phyloP scores from a whole-genome alignment of 495 filamentous ascomycete species.

The Penicillium lagena region DNA sequence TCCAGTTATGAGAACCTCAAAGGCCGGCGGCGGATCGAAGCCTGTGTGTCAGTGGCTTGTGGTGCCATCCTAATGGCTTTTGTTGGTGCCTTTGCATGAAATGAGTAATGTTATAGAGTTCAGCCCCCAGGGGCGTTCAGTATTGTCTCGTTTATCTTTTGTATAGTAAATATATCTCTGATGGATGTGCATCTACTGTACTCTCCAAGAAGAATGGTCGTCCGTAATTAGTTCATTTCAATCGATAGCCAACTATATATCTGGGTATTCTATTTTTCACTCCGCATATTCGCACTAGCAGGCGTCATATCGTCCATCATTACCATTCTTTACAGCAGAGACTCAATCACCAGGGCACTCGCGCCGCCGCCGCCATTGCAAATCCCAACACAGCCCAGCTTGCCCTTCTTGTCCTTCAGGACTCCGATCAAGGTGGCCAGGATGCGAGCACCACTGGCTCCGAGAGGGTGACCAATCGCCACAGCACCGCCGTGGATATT shows the following conservation, averaged over 20 bases:
- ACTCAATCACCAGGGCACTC: constrained; percentile 82
- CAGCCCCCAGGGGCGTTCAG: too few relatives aligned
- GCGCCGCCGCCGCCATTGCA: constrained; percentile 98
- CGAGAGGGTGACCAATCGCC: constrained; percentile 90
- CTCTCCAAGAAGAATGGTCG: too few relatives aligned
- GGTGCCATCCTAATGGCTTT: constrained; percentile 80
- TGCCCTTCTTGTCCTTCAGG: constrained; percentile 80
- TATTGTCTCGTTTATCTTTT: too few relatives aligned
- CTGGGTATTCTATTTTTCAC: too few relatives aligned
- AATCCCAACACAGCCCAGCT: constrained; percentile 90
- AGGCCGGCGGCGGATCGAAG: constrained; percentile 64
- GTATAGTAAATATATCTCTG: too few relatives aligned
- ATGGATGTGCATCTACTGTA: too few relatives aligned
- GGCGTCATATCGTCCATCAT: constrained; percentile 13
- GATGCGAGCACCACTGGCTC: constrained; percentile 88
- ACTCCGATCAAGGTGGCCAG: constrained; percentile 87
- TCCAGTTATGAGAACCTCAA: constrained; percentile 71
- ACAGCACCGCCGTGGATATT: constrained; percentile 95
- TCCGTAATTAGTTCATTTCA: too few relatives aligned
- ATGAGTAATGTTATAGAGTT: neutral
- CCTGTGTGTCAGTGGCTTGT: constrained; percentile 67
- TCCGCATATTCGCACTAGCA: too few relatives aligned
- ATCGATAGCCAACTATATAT: too few relatives aligned
- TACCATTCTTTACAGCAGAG: constrained; percentile 21
- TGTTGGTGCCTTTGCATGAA: constrained; percentile 81